These are phyloP conservation scores for Xerocomus spinulosus DNA, from an alignment of 768 basidiomycete species.

Conservation along the genomic window DNA sequence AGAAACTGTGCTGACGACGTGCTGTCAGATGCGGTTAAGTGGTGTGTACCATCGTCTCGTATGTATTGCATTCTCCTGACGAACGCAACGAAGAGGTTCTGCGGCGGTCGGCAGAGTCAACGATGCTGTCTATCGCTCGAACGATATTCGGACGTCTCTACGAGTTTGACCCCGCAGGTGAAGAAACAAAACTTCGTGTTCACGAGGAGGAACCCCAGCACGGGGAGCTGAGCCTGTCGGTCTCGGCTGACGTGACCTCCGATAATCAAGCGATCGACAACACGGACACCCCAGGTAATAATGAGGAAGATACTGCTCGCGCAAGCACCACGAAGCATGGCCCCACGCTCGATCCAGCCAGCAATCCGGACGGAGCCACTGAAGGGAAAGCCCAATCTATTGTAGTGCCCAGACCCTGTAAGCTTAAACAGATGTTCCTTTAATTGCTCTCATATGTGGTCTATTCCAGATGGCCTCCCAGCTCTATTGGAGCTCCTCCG, in stretches of 20 bases:
- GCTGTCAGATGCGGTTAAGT: slow-evolving; percentile 94
- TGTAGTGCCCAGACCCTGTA: slow-evolving; percentile 21
- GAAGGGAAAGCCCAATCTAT: slow-evolving; percentile 33
- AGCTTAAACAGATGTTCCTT: slow-evolving; percentile 1
- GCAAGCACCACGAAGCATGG: neutral
- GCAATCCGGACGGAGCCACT: slow-evolving; percentile 1
- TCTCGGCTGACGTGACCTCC: slow-evolving; percentile 36
- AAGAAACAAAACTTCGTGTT: slow-evolving; percentile 61
- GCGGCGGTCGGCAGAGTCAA: slow-evolving; percentile 80
- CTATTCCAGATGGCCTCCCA: slow-evolving; percentile 71
- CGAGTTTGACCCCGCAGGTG: slow-evolving; percentile 54
- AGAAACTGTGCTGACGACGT: slow-evolving; percentile 94
- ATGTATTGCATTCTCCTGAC: slow-evolving; percentile 10
- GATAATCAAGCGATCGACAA: slow-evolving; percentile 20
- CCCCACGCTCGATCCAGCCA: neutral
- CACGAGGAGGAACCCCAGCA: slow-evolving; percentile 48
- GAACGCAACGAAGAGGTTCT: slow-evolving; percentile 60
- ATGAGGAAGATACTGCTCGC: slow-evolving; percentile 10
- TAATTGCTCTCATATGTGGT: neutral
- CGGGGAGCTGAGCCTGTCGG: slow-evolving; percentile 58
- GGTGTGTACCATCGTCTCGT: slow-evolving; percentile 48
- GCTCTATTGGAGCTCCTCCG: slow-evolving; percentile 90
- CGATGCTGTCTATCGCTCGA: slow-evolving; percentile 84
- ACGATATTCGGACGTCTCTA: slow-evolving; percentile 76
- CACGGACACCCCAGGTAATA: slow-evolving; percentile 5